Base-by-base conservation (phyloP, 176 grass and related monocot genomes). In the Phoenix roebelenii region DNA sequence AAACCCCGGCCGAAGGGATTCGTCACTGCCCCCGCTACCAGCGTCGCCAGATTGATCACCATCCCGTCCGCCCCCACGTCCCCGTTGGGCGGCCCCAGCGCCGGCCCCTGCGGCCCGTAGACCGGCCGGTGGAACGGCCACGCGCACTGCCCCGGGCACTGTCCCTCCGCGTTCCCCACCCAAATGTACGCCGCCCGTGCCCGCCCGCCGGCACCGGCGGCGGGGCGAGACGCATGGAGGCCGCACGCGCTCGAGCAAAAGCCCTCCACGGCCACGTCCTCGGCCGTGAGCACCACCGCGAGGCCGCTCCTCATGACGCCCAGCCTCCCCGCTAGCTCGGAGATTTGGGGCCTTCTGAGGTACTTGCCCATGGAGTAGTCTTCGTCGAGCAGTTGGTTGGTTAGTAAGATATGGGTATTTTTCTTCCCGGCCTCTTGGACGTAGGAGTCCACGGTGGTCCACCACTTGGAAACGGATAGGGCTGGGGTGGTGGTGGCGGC, bases 381-480 rank as follows among this genome's bases (percentile, higher is more conserved):
- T 22, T 72, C 76, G 59, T 97, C 87, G 44, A 51, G 16, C 15
- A 85, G 35, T 82, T 91, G 87, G 75, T 82, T 97, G 9, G 92
- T 81, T 12, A 97, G 72, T 19, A 97, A n/a, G 58, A 91, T 68
- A 2, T 63, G 81, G 18, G 87, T 76, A 4, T 64, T 66, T 57
- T 51, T 77, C 19, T 59, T 74, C 5, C 72, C 83, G 16, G 80
- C 76, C 63, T 78, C 88, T 22, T 74, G 83, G 58, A 97, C 57
- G 57, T 97, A 97, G 61, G 65, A 65, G 61, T 97, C 84, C 16
- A 97, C 69, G 16, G 80, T 97, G 15, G 73, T 80, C 92, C 92
- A 91, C 84, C 92, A 91, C 18, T 49, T 55, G 58, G 81, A 67
- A 22, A 97, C 77, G 29, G 87, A 82, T n/a, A 75, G 74, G 18